Conservation (phyloP, 1,284 basidiomycete genomes). For the Apiotrichum gamsii region DNA sequence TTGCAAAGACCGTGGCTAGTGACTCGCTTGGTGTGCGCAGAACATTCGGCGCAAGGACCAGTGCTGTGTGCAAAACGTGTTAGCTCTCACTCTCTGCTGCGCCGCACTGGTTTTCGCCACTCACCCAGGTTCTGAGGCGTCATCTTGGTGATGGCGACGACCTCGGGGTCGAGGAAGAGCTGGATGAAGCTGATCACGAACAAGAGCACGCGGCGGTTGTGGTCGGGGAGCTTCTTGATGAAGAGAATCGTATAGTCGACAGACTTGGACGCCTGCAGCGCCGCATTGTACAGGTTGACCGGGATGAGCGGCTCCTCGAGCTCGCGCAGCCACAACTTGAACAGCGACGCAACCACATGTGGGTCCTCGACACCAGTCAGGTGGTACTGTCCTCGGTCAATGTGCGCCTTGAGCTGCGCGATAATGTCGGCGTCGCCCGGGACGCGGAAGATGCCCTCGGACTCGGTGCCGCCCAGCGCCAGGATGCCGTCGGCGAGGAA, state of each 20-base stretch:
- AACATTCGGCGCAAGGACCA: conserved; percentile 84
- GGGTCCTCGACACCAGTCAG: conserved; percentile 71
- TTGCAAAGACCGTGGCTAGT: conserved; percentile 78
- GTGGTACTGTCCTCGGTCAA: conserved; percentile 83
- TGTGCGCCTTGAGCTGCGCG: conserved; percentile 73
- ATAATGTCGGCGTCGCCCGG: conserved; percentile 81
- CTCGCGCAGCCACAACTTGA: conserved; percentile 89
- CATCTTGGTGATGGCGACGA: conserved; percentile 73
- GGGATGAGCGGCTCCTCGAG: conserved; percentile 81
- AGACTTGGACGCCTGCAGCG: conserved; percentile 55
- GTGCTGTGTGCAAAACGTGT: conserved; percentile 46
- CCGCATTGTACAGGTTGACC: conserved; percentile 62
- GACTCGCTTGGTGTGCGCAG: conserved; percentile 73
- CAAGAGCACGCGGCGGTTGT: conserved; percentile 73
- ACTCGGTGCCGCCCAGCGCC: conserved; percentile 70
- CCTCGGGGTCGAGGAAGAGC: conserved; percentile 70
- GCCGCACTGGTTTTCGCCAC: conserved; percentile 18
- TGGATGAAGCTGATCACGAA: conserved; percentile 86
- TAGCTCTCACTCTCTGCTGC: conserved; percentile 55
- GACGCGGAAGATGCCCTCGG: conserved; percentile 84
- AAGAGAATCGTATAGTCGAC: conserved; percentile 65
- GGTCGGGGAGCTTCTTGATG: conserved; percentile 67
- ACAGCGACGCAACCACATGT: conserved; percentile 73
- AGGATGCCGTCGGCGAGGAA: conserved; percentile 87
- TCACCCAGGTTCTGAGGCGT: conserved; percentile 50